Base-by-base conservation (phyloP, 352 stramenopile genomes). In the Phytophthora boehmeriae region DNA sequence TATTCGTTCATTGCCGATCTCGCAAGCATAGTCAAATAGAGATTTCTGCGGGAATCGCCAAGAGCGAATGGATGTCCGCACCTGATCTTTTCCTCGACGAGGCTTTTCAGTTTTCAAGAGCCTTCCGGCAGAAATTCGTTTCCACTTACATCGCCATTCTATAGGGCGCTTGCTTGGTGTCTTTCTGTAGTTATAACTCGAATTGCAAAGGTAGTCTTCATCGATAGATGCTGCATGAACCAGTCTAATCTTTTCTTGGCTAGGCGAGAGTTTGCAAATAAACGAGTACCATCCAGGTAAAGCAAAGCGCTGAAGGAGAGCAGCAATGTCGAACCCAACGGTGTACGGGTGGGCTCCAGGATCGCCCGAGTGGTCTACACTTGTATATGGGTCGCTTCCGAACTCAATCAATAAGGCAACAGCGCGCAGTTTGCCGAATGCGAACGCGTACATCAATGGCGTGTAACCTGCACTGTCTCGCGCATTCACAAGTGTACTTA, bases 261-360 rank as follows among this genome's bases (percentile, higher is more conserved):
- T 19, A 6, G 61, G 58, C 9, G 78, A 57, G 9, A 47, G 25
- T 8, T 54, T 75, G 8, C 59, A 63, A 17, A 63, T 63, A 45
- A 70, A 82, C 0, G 76, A 67, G 32, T 83, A 78, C 83, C 80
- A 90, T 4, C 83, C 83, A 17, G 83, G 83, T 9, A 89, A 61
- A 4, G 72, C 77, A 41, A 87, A 87, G 71, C 71, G 86, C 20
- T 80, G 50, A 22, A 82, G 45, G 0, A 92, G 54, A 9, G 59
- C 68, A 17, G 59, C 56, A n/a, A 90, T 78, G 13, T 59, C 74
- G 53, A 88, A 90, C 4, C 56, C 45, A 23, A 61, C 49, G 6
- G 75, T 77, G 30, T 88, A 88, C 11, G 76, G 76, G 58, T 88
- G 80, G 2, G 74, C 70, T 9, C 54, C 61, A 36, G 69, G 51